These are phyloP conservation scores for Ilyonectria robusta DNA, from an alignment of 2,329 filamentous ascomycete genomes.

Conservation along the genomic window DNA sequence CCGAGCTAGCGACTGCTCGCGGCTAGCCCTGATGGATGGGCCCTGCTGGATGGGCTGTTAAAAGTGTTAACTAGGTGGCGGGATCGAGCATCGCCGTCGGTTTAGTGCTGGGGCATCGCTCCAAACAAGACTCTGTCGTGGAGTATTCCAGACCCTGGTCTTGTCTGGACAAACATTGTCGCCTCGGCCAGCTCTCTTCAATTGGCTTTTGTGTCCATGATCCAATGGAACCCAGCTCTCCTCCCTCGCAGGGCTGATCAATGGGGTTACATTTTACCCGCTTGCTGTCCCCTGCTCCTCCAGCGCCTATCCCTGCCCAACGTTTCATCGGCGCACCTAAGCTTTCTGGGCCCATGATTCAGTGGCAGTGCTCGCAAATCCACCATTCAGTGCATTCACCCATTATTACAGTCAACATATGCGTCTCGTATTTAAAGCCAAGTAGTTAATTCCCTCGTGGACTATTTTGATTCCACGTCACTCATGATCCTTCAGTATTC, in stretches of 20 bases:
- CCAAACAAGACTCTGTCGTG: background rate
- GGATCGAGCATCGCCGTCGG: background rate
- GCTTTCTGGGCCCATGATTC: background rate
- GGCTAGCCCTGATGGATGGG: background rate
- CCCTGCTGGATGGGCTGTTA: background rate
- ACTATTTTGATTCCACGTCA: background rate
- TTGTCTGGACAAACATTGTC: background rate
- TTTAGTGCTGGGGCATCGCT: background rate
- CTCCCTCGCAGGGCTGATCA: slow-evolving; percentile 28
- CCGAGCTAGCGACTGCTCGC: background rate
- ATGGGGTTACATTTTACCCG: slow-evolving; percentile 16
- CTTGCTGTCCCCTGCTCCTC: background rate
- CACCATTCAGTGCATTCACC: background rate
- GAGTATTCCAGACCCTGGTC: background rate
- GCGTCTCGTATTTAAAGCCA: background rate
- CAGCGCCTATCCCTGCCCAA: slow-evolving; percentile 8
- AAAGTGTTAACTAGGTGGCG: background rate
- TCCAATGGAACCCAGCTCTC: background rate
- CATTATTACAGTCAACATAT: background rate
- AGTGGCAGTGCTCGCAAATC: slow-evolving; percentile 13
- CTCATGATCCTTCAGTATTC: background rate
- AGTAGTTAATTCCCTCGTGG: background rate
- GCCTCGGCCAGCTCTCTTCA: background rate
- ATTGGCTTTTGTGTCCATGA: background rate
- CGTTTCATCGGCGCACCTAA: slow-evolving; percentile 5